phyloP scores from a whole-genome alignment of 257 asterid genomes.

The Marsdenia floribunda region DNA sequence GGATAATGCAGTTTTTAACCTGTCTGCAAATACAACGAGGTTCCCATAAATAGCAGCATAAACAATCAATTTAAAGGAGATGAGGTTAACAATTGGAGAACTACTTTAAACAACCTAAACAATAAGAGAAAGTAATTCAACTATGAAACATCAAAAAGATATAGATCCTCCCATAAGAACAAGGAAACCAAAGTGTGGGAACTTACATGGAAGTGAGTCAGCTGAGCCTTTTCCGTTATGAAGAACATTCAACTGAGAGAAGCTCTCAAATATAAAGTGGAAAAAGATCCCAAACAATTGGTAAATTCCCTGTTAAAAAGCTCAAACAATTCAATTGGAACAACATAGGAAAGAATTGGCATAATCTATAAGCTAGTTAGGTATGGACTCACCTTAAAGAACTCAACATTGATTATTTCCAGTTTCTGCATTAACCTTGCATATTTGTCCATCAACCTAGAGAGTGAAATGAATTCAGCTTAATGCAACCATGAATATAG shows the following conservation, averaged over 20 bases:
- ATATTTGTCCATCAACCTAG: constrained; percentile 95
- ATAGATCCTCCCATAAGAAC: constrained; percentile 3
- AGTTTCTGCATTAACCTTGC: constrained; percentile 96
- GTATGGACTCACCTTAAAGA: constrained; percentile 63
- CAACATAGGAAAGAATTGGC: constrained; percentile 7
- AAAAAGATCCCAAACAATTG: constrained; percentile 93
- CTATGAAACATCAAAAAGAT: background rate
- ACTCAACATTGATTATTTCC: constrained; percentile 83
- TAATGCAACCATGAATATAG: constrained; percentile 16
- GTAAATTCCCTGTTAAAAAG: constrained; percentile 69
- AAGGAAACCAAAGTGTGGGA: constrained; percentile 6
- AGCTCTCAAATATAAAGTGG: constrained; percentile 73
- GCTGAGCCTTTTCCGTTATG: constrained; percentile 56
- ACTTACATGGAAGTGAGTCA: constrained; percentile 70
- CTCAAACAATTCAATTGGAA: constrained; percentile 12
- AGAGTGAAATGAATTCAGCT: constrained; percentile 28
- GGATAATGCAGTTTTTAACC: constrained; percentile 78
- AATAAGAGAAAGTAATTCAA: constrained; percentile 12
- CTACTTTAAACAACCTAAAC: background rate
- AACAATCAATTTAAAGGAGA: constrained; percentile 5
- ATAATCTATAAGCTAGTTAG: constrained; percentile 20
- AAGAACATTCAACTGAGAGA: constrained; percentile 52
- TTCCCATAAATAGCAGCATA: constrained; percentile 20
- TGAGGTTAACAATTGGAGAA: background rate
- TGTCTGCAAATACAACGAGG: constrained; percentile 47